Base-by-base conservation (phyloP, 441 rosid genomes). In the Aleurites moluccanus region DNA sequence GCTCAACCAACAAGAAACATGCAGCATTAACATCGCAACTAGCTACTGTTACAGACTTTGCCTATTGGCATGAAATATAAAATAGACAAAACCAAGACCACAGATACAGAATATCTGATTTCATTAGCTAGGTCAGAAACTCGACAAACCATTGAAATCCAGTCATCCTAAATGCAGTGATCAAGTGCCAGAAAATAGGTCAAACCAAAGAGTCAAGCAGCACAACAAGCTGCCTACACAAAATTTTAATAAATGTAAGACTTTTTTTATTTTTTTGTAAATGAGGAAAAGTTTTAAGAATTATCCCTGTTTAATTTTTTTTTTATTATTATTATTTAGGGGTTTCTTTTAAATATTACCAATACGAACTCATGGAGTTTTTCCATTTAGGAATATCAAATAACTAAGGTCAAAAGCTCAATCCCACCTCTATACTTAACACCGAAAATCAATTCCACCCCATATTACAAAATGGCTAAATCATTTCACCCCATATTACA, bases 11-110 rank as follows among this genome's bases (percentile, higher is more conserved):
- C 47, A 52, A 64, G 70, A 72, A 35, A 72, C 35, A 69, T 4
- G 18, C n/a, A 61, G 69, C 10, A 11, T 79, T 65, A 82, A 78
- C 79, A 59, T 49, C 25, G 42, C 55, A n/a, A 60, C 25, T 27
- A 35, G 38, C 38, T 4, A 35, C 38, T 4, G 38, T 35, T 35
- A 35, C 2, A 6, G 38, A 35, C 6, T 35, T 35, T 35, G 7
- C 38, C 38, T 3, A 35, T 35, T 35, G 38, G 38, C 6, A 50
- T 6, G 3, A 15, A 4, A 50, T 18, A 16, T 14, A 67, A 15
- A 50, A 42, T 45, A 30, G 15, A 20, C 44, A 63, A 13, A 33
- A 33, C 3, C 30, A 56, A 21, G 18, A 42, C 40, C 57, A 10
- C 4, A 65, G 23, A 27, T 2, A 23, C 2, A 64, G 55, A 60